Evolutionary conservation across 2,329 filamentous ascomycete genomes (phyloP), one percentile per base, ranked within the genome.

Genomic region (Hymenotorrendiella dingleyae): DNA sequence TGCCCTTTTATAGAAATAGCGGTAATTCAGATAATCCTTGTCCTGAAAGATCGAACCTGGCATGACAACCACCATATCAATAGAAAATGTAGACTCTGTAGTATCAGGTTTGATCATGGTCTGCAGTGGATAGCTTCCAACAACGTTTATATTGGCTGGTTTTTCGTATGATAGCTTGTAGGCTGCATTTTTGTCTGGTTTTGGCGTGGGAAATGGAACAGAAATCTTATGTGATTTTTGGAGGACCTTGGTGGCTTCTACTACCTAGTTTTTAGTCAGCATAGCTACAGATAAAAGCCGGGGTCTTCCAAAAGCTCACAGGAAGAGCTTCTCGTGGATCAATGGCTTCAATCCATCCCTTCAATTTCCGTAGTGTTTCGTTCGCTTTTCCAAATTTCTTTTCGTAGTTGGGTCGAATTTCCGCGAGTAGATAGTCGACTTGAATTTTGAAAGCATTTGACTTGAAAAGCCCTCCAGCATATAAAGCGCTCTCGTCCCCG

Each of bases 1-100:
- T 10, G 93, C 86, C 50, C 90, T 74, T 58, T 95, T 94, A 67
- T 96, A 90, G 60, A 96, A 95, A 67, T 94, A 97, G 48, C 93
- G 80, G 69, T 93, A 76, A 62, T 95, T 89, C 37, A 90, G 73
- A 62, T 91, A 96, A 64, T 98, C 93, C 66, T 97, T 97, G 33
- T 94, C 86, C 59, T 95, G 88, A 57, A 97, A 90, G 10, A 95
- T 66, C 1, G 75, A 67, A 44, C 69, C 64, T 4, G 93, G 91
- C 80, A 98, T 94, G 36, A 85, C 84, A 12, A 94, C 79, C 5
- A 91, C 80, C 74, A 97, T 78, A 63, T 97, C 91, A 46, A 96
- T 72, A 12, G 75, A 71, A 20, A 82, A 66, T 20, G 62, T 64
- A 36, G 67, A 64, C 53, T 82, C 77, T 9, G 73, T 71, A 56